Conservation (phyloP, 2,329 filamentous ascomycete species). For the Colletotrichum sidae region DNA sequence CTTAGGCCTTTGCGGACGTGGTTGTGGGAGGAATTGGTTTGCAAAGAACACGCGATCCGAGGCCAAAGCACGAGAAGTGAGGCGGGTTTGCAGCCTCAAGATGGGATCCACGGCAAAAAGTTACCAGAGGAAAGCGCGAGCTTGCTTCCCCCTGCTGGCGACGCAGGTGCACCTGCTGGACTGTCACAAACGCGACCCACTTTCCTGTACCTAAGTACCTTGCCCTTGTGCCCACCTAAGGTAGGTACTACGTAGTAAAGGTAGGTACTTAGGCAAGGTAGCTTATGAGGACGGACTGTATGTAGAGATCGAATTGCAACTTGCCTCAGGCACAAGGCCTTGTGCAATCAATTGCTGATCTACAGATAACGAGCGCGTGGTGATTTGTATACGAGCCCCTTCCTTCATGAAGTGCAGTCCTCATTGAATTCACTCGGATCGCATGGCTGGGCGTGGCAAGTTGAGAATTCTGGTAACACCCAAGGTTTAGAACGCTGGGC, state of each 20-base stretch:
- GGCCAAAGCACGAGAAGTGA: neutral
- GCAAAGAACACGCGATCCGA: neutral
- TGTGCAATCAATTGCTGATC: neutral
- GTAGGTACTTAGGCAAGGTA: no score
- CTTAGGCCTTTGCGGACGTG: neutral
- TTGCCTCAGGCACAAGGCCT: conserved; percentile 38
- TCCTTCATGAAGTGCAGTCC: no score
- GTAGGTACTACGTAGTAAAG: no score
- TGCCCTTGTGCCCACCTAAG: no score
- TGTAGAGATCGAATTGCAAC: no score
- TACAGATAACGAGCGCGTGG: no score
- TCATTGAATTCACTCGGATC: no score
- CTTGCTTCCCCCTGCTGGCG: conserved; percentile 27
- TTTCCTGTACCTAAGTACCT: neutral
- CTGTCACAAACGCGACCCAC: conserved; percentile 15
- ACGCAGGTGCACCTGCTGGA: conserved; percentile 10
- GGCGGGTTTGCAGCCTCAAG: conserved; percentile 16
- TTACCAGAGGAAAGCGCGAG: conserved; percentile 28
- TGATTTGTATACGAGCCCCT: no score
- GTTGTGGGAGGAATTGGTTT: neutral
- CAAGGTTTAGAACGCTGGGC: no score
- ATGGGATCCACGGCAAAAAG: conserved; percentile 33
- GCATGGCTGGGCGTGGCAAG: no score
- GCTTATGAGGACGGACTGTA: no score
- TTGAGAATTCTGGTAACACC: no score